phyloP scores from a whole-genome alignment of 768 basidiomycete genomes.

The Trametes gibbosa region DNA sequence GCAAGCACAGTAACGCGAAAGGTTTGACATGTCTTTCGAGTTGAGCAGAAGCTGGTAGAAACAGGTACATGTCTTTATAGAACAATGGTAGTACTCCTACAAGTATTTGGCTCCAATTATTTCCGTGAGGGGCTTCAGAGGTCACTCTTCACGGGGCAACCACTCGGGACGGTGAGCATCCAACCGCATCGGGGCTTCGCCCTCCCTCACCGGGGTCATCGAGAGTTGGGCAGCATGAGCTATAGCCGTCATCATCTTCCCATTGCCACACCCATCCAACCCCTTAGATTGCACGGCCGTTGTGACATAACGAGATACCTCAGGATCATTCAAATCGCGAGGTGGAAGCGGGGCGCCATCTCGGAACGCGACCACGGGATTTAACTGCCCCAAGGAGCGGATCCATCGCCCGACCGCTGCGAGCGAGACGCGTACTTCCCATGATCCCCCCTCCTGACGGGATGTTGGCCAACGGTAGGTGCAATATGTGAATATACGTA shows the following conservation, averaged over 20 bases:
- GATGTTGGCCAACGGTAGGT: background rate
- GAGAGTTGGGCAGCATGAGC: slow-evolving; percentile 45
- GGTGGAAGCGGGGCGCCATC: slow-evolving; percentile 39
- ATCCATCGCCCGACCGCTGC: slow-evolving; percentile 57
- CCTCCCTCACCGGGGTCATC: slow-evolving; percentile 41
- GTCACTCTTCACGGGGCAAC: slow-evolving; percentile 20
- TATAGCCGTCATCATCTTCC: slow-evolving; percentile 37
- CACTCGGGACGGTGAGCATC: slow-evolving; percentile 32
- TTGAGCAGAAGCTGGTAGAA: no score
- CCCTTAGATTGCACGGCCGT: slow-evolving; percentile 3
- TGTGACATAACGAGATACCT: slow-evolving; percentile 31
- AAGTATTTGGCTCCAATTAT: no score
- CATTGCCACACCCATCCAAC: slow-evolving; percentile 1
- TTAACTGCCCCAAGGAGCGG: slow-evolving; percentile 48
- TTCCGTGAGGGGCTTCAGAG: no score
- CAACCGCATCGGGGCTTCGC: slow-evolving; percentile 35
- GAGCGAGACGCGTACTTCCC: slow-evolving; percentile 58
- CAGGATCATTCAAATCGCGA: slow-evolving; percentile 31
- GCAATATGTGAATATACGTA: slow-evolving; percentile 18
- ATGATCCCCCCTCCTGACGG: slow-evolving; percentile 55
- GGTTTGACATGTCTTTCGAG: no score
- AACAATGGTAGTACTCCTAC: background rate
- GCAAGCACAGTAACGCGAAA: no score
- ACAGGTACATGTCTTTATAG: no score
- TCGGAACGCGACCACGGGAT: slow-evolving; percentile 42